phyloP scores from a whole-genome alignment of 2,329 filamentous ascomycete genomes.

The Cladosporium sp. region DNA sequence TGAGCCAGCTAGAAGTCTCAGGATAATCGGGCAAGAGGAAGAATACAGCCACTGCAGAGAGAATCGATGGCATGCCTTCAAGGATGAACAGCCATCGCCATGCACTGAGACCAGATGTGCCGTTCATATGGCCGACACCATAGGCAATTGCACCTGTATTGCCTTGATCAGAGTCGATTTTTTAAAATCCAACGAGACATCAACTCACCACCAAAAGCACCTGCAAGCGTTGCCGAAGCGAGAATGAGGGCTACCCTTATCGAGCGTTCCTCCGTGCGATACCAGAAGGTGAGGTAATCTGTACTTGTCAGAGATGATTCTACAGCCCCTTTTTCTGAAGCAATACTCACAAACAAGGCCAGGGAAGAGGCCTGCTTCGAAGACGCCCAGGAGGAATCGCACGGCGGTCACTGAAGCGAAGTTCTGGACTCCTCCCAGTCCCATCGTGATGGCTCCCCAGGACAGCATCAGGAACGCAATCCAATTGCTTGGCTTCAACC shows the following conservation, averaged over 20 bases:
- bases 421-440: slow-evolving; percentile 50
- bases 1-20: slow-evolving; percentile 49
- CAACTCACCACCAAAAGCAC: slow-evolving; percentile 36
- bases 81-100: slow-evolving; percentile 75
- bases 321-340: too few species aligned
- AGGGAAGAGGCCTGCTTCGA: slow-evolving; percentile 62
- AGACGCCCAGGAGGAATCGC: slow-evolving; percentile 47
- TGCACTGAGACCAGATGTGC: slow-evolving; percentile 57
- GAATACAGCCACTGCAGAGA: slow-evolving; percentile 57
- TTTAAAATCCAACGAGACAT: too few species aligned
- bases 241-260: slow-evolving; percentile 38
- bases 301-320: not conserved
- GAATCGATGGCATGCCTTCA: slow-evolving; percentile 45
- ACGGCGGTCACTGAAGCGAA: slow-evolving; percentile 47
- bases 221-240: slow-evolving; percentile 37
- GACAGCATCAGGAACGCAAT: slow-evolving; percentile 36
- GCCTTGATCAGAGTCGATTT: not conserved
- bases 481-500: slow-evolving; percentile 45
- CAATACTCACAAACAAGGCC: slow-evolving; percentile 40
- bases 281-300: slow-evolving; percentile 36
- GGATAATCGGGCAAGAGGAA: slow-evolving; percentile 57
- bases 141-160: slow-evolving; percentile 34
- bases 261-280: slow-evolving; percentile 36
- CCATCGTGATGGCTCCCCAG: slow-evolving; percentile 37
- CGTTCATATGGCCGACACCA: slow-evolving; percentile 58